These are phyloP conservation scores for Marchantia paleacea DNA, from an alignment of 225 moss, liverwort and hornwort genomes.

Conservation along the genomic window DNA sequence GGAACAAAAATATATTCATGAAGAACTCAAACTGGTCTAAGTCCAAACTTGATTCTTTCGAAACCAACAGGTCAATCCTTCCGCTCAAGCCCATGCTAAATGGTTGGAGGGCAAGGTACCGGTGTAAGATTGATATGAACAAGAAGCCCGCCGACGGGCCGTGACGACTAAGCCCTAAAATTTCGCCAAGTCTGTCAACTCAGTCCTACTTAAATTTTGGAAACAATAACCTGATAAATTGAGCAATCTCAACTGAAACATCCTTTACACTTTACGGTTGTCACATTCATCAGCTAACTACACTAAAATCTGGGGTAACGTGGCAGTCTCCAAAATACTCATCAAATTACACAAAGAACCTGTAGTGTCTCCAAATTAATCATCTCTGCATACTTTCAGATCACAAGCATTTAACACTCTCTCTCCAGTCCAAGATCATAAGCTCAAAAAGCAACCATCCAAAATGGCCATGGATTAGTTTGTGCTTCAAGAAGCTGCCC, in stretches of 20 bases:
- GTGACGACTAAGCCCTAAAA: not conserved
- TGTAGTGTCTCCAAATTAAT: not conserved
- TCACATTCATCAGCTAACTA: not conserved
- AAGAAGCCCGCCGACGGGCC: not conserved
- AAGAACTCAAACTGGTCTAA: too few relatives aligned
- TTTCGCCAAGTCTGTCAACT: not conserved
- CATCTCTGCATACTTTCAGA: conserved; percentile 5
- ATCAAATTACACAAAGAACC: not conserved
- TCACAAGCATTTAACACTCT: conserved; percentile 1
- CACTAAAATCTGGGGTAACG: not conserved
- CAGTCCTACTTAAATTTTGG: not conserved
- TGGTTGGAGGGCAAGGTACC: too few relatives aligned
- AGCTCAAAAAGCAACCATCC: conserved; percentile 12
- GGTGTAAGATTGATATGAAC: not conserved
- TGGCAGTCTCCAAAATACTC: conserved; percentile 1
- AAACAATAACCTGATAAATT: not conserved
- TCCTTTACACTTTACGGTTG: not conserved
- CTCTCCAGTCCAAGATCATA: not conserved
- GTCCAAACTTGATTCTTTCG: too few relatives aligned
- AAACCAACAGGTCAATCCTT: too few relatives aligned
- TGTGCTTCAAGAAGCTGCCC: conserved; percentile 4
- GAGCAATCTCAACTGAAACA: not conserved
- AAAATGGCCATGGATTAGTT: conserved; percentile 17
- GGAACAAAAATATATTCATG: too few relatives aligned
- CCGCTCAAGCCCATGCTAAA: too few relatives aligned